These are phyloP conservation scores for Sindora glabra DNA, from an alignment of 306 rosid genomes.

Conservation along the genomic window DNA sequence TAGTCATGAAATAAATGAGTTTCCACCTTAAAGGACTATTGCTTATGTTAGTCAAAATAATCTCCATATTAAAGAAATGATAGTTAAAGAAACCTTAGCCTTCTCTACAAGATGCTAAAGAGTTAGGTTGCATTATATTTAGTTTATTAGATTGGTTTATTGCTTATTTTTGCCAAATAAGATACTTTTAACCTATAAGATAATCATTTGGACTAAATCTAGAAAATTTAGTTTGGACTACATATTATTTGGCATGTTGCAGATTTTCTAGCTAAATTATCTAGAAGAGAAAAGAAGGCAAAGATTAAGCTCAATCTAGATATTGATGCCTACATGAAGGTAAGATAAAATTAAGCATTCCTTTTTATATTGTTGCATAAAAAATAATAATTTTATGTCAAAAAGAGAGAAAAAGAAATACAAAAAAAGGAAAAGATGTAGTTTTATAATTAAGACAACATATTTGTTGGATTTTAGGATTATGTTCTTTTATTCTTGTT, in stretches of 20 bases:
- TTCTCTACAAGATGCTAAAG: conserved; percentile 83
- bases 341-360: too few relatives aligned
- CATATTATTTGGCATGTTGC: neutral
- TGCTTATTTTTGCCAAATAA: neutral
- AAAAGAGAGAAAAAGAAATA: too few relatives aligned
- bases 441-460: neutral
- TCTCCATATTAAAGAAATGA: conserved; percentile 81
- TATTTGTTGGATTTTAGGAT: neutral
- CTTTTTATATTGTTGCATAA: too few relatives aligned
- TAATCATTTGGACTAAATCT: neutral
- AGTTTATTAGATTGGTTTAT: neutral
- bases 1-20: conserved; percentile 39
- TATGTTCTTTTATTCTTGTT: too few relatives aligned
- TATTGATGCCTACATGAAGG: conserved; percentile 79
- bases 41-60: conserved; percentile 87
- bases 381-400: too few relatives aligned
- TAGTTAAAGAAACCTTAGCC: conserved; percentile 88
- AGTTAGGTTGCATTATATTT: conserved; percentile 70
- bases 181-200: neutral
- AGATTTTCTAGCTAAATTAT: conserved; percentile 57
- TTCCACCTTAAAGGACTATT: conserved; percentile 69
- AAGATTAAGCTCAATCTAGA: conserved; percentile 67
- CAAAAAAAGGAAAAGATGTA: neutral
- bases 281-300: conserved; percentile 61
- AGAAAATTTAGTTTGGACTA: too few relatives aligned